These are phyloP conservation scores for Carex arenaria DNA, from an alignment of 202 grass and related monocot species.

Conservation along the genomic window DNA sequence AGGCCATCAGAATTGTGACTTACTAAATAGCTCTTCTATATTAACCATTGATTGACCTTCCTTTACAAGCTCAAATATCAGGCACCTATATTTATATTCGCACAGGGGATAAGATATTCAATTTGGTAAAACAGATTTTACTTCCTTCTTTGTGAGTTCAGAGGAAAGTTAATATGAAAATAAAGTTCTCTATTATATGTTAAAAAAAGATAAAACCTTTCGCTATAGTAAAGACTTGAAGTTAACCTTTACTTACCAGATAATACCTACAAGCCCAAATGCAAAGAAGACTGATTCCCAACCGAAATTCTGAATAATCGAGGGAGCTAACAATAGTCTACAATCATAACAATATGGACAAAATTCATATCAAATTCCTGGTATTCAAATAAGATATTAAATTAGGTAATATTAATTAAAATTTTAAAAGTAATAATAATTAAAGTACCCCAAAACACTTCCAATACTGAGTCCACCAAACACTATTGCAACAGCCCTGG, in stretches of 20 bases:
- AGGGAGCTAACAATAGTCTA: slow-evolving; percentile 86
- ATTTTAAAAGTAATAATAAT: slow-evolving; percentile 9
- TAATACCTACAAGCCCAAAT: slow-evolving; percentile 90
- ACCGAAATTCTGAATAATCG: slow-evolving; percentile 81
- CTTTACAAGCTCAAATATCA: slow-evolving; percentile 86
- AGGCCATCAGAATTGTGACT: slow-evolving; percentile 28
- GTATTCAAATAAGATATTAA: slow-evolving; percentile 8
- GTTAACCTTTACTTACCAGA: slow-evolving; percentile 56
- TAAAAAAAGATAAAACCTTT: neutral
- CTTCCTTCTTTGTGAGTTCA: neutral
- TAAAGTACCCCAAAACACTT: slow-evolving; percentile 77
- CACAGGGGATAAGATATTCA: neutral
- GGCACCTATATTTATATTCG: slow-evolving; percentile 47
- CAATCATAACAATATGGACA: slow-evolving; percentile 30
- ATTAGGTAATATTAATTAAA: neutral
- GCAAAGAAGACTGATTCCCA: slow-evolving; percentile 96
- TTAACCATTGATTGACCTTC: slow-evolving; percentile 35
- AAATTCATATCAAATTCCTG: neutral
- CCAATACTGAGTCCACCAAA: slow-evolving; percentile 94
- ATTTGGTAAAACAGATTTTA: neutral
- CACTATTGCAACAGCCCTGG: slow-evolving; percentile 92
- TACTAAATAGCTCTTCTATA: slow-evolving; percentile 46
- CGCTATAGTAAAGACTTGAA: neutral
- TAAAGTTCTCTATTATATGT: neutral
- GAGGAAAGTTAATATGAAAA: slow-evolving; percentile 25